Evolutionary conservation across 1,284 basidiomycete species (phyloP), one percentile per base, ranked within the genome.

Genomic region (Hemileccinum hortonii): DNA sequence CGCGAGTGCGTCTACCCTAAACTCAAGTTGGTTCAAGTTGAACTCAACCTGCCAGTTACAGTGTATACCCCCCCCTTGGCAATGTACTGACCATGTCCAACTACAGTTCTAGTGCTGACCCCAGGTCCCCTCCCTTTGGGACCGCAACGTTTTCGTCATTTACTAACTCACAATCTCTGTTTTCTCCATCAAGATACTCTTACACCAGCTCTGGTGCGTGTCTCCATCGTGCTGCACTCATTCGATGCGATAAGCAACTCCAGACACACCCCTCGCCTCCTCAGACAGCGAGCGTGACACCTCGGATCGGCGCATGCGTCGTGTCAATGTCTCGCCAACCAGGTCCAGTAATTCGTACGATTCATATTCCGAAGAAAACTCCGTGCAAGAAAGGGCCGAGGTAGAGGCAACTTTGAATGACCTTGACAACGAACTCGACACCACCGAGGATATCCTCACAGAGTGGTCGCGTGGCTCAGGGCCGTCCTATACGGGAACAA

Each of bases 351-450:
- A 58, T 11, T 72, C 65, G 24, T 69, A 66, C 36, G 61, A 75
- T 45, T 64, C 64, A 4, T 76, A 78, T 51, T 61, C 68, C 1
- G 74, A 77, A 54, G 77, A 77, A 50, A 71, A 76, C 56, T 80
- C 78, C 1, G 49, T 75, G 18, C 66, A 69, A 54, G 80, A 79
- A 40, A 67, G 63, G 3, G 75, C 70, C 6, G 84, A 89, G 66
- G 86, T 90, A 19, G 86, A 88, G 65, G 82, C 79, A 18, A 76
- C 81, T 15, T 75, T 90, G 41, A 82, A 75, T 49, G 75, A 78
- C 51, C 69, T 89, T 22, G 84, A 90, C 55, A 73, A 86, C 41
- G 83, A 90, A 52, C 65, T 87, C 24, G 78, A 82, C 54, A 74
- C 78, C 44, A 78, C 83, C 0, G 83, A 87, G 61, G 79, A 82